Evolutionary conservation across 1,284 basidiomycete species (phyloP).

Genomic region (Lentinus polychrous): DNA sequence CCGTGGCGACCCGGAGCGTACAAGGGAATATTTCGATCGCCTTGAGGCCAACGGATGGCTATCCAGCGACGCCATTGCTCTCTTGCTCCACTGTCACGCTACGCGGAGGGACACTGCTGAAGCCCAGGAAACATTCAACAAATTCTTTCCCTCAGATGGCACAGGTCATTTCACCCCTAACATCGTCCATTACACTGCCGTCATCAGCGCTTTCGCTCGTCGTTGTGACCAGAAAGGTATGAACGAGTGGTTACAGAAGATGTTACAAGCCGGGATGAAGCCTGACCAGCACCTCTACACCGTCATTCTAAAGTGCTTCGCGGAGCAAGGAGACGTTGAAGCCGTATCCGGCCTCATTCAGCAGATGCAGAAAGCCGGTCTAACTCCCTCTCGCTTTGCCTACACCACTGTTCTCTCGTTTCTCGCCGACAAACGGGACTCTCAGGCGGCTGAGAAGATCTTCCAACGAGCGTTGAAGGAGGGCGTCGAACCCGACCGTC

Average conservation of each 20-base stretch:
- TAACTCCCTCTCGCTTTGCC: slow-evolving; percentile 44
- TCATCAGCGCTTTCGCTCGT: slow-evolving; percentile 52
- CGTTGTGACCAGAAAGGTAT: slow-evolving; percentile 45
- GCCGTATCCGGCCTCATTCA: slow-evolving; percentile 53
- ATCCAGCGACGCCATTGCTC: slow-evolving; percentile 28
- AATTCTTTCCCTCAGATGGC: slow-evolving; percentile 37
- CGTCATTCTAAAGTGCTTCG: slow-evolving; percentile 56
- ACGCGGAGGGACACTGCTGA: slow-evolving; percentile 33
- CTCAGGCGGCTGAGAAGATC: slow-evolving; percentile 59
- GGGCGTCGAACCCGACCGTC: slow-evolving; percentile 57
- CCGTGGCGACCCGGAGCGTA: slow-evolving; percentile 39
- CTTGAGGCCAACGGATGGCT: slow-evolving; percentile 28
- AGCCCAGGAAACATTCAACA: slow-evolving; percentile 45
- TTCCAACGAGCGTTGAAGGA: slow-evolving; percentile 58
- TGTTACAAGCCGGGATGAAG: slow-evolving; percentile 40
- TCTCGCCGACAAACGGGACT: slow-evolving; percentile 62
- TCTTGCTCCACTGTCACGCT: slow-evolving; percentile 51
- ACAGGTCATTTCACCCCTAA: slow-evolving; percentile 20
- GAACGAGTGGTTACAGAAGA: slow-evolving; percentile 48
- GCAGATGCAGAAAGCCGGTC: slow-evolving; percentile 49
- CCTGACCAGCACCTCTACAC: slow-evolving; percentile 57
- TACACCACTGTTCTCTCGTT: slow-evolving; percentile 71
- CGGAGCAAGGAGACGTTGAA: slow-evolving; percentile 48
- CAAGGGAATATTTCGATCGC: slow-evolving; percentile 36
- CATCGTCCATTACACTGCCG: slow-evolving; percentile 45